Evolutionary conservation across 306 rosid genomes (phyloP).

Genomic region (Fagus crenata): DNA sequence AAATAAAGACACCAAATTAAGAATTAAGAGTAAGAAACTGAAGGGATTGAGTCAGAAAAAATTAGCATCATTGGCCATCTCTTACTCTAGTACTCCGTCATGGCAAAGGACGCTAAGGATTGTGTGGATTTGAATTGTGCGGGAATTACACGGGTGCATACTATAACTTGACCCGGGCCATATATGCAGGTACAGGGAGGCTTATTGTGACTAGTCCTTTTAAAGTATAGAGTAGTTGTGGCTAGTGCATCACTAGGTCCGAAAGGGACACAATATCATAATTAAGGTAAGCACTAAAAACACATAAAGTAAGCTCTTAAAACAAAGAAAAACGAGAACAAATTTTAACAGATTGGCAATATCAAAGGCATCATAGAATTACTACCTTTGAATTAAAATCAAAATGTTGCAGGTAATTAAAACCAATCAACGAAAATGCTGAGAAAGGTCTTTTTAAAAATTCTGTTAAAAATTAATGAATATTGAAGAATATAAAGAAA

Average conservation of each 20-base stretch:
- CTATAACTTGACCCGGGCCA: too few species aligned
- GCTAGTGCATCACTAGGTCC: too few species aligned
- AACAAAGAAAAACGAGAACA: background rate
- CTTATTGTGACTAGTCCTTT: too few species aligned
- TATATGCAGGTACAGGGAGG: too few species aligned
- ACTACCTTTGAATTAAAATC: background rate
- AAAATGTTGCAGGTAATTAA: background rate
- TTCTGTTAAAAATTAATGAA: background rate
- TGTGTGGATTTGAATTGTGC: too few species aligned
- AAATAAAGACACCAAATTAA: background rate
- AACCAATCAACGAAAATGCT: background rate
- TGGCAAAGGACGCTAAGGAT: too few species aligned
- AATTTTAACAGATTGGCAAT: background rate
- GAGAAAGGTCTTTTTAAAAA: background rate
- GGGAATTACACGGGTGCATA: too few species aligned
- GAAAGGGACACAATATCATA: background rate
- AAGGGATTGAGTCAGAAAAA: background rate
- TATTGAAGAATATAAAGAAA: background rate
- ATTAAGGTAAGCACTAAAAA: background rate
- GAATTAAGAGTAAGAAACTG: background rate
- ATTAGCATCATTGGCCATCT: background rate
- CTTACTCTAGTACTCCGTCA: background rate
- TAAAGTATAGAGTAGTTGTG: too few species aligned
- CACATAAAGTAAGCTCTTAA: background rate
- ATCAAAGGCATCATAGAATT: background rate